A percentile compares a stretch with the other conserved stretches of the same genome.
These are phyloP conservation scores for Puccinia triticina DNA, from an alignment of 1,284 basidiomycete genomes.

Conservation along the genomic window DNA sequence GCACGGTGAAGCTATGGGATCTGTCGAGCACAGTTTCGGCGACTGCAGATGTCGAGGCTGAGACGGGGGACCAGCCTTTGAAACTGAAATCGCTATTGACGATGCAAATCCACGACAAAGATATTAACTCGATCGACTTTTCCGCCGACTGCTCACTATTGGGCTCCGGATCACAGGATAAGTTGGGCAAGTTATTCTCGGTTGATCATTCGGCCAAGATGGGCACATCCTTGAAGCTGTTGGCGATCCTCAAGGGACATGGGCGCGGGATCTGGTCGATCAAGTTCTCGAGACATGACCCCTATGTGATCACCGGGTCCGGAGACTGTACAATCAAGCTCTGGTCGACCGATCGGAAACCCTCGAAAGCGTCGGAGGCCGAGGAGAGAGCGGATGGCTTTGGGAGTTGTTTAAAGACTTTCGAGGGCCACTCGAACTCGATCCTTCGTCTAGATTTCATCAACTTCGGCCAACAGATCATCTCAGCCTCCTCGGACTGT, in stretches of 20 bases:
- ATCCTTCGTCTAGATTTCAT: constrained; percentile 91
- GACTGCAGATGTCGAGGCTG: constrained; percentile 56
- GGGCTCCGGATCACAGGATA: constrained; percentile 93
- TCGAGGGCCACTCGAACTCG: constrained; percentile 95
- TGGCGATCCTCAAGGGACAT: constrained; percentile 91
- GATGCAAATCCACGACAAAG: constrained; percentile 92
- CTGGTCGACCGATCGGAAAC: constrained; percentile 89
- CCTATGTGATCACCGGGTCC: constrained; percentile 85
- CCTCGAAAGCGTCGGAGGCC: constrained; percentile 71
- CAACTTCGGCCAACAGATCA: constrained; percentile 79
- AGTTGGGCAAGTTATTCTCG: constrained; percentile 85
- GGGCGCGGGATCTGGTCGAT: constrained; percentile 96
- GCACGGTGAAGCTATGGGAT: constrained; percentile 99
- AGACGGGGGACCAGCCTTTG: constrained; percentile 56
- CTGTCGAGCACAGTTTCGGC: constrained; percentile 65
- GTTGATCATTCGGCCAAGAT: constrained; percentile 63
- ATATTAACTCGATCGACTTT: constrained; percentile 95
- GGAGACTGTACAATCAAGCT: constrained; percentile 92
- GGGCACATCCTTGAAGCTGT: constrained; percentile 66
- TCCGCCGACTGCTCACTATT: constrained; percentile 86
- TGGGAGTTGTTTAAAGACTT: constrained; percentile 66
- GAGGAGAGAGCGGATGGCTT: not conserved
- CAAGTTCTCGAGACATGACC: constrained; percentile 79
- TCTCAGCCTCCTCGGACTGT: constrained; percentile 88
- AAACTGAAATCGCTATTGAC: constrained; percentile 82